Evolutionary conservation across 2,329 filamentous ascomycete species (phyloP).

Genomic region (Chaetothyriales sp.): DNA sequence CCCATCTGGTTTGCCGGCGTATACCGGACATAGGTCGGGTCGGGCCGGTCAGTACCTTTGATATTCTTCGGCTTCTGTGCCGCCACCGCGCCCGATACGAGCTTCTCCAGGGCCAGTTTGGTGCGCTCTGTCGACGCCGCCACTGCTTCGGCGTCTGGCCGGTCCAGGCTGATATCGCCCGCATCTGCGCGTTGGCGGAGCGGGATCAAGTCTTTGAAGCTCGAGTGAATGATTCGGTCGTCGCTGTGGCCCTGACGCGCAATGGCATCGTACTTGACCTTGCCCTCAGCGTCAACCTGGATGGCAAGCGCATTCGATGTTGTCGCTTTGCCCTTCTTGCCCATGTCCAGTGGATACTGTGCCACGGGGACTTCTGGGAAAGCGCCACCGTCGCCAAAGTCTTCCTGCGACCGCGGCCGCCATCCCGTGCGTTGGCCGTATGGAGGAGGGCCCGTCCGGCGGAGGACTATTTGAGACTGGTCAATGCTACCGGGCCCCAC

Average conservation of each 20-base stretch:
- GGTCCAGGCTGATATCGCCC: constrained; percentile 74
- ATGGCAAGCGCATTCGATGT: constrained; percentile 80
- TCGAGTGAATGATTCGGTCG: constrained; percentile 75
- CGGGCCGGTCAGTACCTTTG: constrained; percentile 58
- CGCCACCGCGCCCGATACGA: constrained; percentile 74
- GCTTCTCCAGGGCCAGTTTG: constrained; percentile 64
- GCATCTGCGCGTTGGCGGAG: constrained; percentile 84
- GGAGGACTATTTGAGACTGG: constrained; percentile 71
- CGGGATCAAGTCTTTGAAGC: constrained; percentile 93
- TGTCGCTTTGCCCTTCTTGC: constrained; percentile 53
- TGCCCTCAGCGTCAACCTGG: constrained; percentile 79
- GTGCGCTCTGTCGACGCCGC: constrained; percentile 75
- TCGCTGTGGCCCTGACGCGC: constrained; percentile 77
- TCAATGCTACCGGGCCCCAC: constrained; percentile 67
- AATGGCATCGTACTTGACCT: constrained; percentile 93
- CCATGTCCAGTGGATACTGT: constrained; percentile 94
- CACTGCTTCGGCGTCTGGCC: constrained; percentile 75
- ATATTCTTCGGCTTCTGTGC: constrained; percentile 93
- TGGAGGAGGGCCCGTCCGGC: constrained; percentile 68
- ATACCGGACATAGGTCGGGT: constrained; percentile 88
- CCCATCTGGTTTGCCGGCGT: constrained; percentile 97
- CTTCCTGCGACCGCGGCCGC: constrained; percentile 76
- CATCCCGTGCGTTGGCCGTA: constrained; percentile 82
- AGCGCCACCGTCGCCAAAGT: constrained; percentile 90
- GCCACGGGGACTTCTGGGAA: constrained; percentile 90